Evolutionary conservation across 805 yeast genomes (phyloP), one percentile per base, ranked within the genome.

Genomic region (Pichia eremophila): DNA sequence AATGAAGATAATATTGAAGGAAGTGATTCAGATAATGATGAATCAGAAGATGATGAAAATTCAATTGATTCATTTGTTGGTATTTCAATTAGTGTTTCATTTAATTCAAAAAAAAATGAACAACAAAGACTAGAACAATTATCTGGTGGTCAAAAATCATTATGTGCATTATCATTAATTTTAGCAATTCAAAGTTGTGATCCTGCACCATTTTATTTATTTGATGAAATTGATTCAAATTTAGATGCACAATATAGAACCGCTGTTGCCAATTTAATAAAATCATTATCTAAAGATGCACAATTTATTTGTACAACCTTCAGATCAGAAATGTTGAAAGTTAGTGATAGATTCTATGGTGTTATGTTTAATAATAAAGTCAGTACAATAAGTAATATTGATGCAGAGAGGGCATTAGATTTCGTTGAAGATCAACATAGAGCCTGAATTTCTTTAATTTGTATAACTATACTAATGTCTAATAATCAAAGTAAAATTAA

Each of bases 221-320:
- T 93, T 64, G 99, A 93, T 65, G 99, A 93, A 68, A 84, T 93
- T 50, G 99, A 93, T 67, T 97, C 98, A 5, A 93, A 91, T 56
- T 71, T 93, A 52, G 99, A 93, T 65, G 79, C 95, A 3, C 96
- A 86, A 59, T 91, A 90, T 60, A 76, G 99, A 57, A 76, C 85
- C 0, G 79, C 96, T 0, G 95, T 93, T 19, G 96, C 98, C 0
- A 67, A 72, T 34, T 68, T 86, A 70, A 81, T 93, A 46, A 72
- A 78, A 54, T 72, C 76, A 35, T 66, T 90, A 46, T 78, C 96
- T 19, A 57, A 56, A 7, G 66, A 73, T 46, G 95, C 95, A 14
- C 99, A 93, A 65, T 93, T 91, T 59, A 88, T 93, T 37, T 90
- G 98, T 63, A 93, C 99, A 1, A 93, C 99, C 0, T 93, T 93